Conservation (phyloP, 1,139 yeast species). For the Petasospora rhodanensis region DNA sequence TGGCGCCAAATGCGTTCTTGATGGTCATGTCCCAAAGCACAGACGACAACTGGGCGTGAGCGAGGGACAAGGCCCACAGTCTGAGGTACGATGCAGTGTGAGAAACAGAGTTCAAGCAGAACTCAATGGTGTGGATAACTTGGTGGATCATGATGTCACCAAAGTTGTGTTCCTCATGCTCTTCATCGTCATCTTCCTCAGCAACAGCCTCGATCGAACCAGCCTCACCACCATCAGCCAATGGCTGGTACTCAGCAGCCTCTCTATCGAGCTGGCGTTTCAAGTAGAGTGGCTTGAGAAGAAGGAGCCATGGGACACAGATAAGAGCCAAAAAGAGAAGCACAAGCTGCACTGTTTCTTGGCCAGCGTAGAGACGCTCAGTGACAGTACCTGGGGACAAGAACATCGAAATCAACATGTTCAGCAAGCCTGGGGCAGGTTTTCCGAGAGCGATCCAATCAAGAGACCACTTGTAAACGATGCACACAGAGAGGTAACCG, state of each 20-base stretch:
- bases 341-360: constrained; percentile 69
- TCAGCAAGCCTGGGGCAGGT: constrained; percentile 89
- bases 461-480: constrained; percentile 89
- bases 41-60: constrained; percentile 92
- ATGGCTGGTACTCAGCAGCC: constrained; percentile 20
- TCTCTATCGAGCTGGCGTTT: constrained; percentile 35
- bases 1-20: constrained; percentile 70
- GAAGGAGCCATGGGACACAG: constrained; percentile 92
- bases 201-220: constrained; percentile 38
- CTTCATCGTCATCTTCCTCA: constrained; percentile 42
- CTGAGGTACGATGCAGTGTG: constrained; percentile 97
- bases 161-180: constrained; percentile 56
- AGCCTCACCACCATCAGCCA: constrained; percentile 10
- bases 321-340: constrained; percentile 72
- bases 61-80: constrained; percentile 95
- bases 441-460: constrained; percentile 78
- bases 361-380: constrained; percentile 80
- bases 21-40: constrained; percentile 97
- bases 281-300: constrained; percentile 81
- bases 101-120: constrained; percentile 93
- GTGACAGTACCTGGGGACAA: constrained; percentile 87
- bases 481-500: constrained; percentile 81
- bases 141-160: constrained; percentile 97
- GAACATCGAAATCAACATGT: constrained; percentile 96
- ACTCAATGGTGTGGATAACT: constrained; percentile 97